Conservation (phyloP, 331 rosid genomes). For the Pyracantha coccinea region DNA sequence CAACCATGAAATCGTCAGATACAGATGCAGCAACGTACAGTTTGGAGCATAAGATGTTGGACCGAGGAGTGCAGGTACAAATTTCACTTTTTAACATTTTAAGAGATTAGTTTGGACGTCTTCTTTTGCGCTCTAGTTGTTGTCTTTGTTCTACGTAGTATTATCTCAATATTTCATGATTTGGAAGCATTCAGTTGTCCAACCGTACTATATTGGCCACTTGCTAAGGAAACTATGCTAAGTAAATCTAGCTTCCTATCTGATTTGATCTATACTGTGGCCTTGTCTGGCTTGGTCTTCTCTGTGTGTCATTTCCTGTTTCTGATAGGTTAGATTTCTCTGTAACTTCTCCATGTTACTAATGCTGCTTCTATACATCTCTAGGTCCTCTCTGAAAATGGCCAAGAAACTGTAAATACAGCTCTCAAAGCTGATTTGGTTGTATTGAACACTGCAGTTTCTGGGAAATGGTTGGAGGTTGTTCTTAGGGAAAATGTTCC, state of each 20-base stretch:
- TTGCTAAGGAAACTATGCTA: neutral
- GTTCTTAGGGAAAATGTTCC: slow-evolving; percentile 20
- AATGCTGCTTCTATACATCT: neutral
- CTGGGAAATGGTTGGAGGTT: slow-evolving; percentile 31
- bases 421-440: slow-evolving; percentile 29
- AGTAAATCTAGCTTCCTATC: neutral
- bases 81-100: neutral
- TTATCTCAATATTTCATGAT: neutral
- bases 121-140: neutral
- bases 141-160: neutral
- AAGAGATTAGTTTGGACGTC: neutral
- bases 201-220: neutral
- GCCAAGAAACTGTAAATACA: slow-evolving; percentile 15
- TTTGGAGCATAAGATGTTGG: slow-evolving; percentile 35
- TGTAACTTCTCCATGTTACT: neutral
- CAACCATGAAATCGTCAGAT: slow-evolving; percentile 19
- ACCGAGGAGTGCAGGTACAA: slow-evolving; percentile 28
- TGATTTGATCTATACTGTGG: neutral
- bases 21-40: slow-evolving; percentile 20
- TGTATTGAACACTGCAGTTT: slow-evolving; percentile 25
- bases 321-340: neutral
- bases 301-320: neutral
- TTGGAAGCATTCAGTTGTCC: neutral
- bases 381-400: slow-evolving; percentile 22
- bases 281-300: neutral